Conservation (phyloP, 1,284 basidiomycete species). For the Malassezia vespertilionis region DNA sequence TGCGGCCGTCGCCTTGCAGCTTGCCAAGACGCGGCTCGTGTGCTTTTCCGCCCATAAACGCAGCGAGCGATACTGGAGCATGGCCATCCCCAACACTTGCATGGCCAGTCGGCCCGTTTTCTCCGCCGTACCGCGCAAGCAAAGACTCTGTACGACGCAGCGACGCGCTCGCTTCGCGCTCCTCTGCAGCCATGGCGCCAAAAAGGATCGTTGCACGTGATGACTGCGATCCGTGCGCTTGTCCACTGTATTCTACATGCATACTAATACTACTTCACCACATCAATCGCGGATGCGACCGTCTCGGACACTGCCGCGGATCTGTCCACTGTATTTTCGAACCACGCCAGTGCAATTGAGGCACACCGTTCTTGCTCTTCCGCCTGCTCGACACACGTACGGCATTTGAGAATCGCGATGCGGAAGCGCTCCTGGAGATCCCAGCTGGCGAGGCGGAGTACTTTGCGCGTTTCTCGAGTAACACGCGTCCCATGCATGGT, state of each 20-base stretch:
- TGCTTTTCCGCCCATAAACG: conserved; percentile 45
- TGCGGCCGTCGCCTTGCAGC: conserved; percentile 37
- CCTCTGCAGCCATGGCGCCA: background rate
- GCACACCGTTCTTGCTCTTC: conserved; percentile 37
- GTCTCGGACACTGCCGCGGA: conserved; percentile 1
- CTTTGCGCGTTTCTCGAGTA: conserved; percentile 80
- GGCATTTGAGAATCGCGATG: conserved; percentile 63
- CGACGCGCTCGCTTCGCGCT: background rate
- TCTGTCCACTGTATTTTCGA: conserved; percentile 21
- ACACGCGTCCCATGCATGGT: conserved; percentile 64
- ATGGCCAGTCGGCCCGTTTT: conserved; percentile 41
- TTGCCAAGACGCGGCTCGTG: conserved; percentile 39
- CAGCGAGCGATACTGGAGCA: conserved; percentile 37
- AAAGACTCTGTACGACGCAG: conserved; percentile 18
- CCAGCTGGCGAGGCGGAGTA: conserved; percentile 81
- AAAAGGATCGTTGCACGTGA: background rate
- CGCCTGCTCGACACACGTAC: conserved; percentile 49
- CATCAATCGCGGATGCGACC: conserved; percentile 5
- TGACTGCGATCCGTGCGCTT: background rate
- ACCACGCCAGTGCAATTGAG: conserved; percentile 28
- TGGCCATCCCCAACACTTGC: conserved; percentile 21
- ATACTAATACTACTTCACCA: background rate
- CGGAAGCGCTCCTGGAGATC: conserved; percentile 77
- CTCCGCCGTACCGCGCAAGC: conserved; percentile 38
- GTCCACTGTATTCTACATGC: background rate